Evolutionary conservation across 2,329 filamentous ascomycete genomes (phyloP).

Genomic region (Sporothrix curviconia): DNA sequence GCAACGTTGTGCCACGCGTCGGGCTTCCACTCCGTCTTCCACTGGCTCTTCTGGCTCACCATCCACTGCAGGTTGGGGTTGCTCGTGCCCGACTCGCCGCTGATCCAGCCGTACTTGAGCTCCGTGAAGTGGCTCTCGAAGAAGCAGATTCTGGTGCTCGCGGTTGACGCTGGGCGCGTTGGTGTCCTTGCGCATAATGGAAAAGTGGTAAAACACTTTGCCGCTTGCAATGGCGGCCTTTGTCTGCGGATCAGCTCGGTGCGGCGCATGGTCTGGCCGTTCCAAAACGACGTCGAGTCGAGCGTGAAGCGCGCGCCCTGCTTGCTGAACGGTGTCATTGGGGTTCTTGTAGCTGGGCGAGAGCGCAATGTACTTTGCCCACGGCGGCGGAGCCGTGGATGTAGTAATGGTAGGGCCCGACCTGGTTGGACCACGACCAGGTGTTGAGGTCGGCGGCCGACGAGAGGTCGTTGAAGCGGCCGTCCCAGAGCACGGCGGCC

Average conservation of each 20-base stretch:
- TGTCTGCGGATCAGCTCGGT: slow-evolving; percentile 68
- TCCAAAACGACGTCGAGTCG: slow-evolving; percentile 58
- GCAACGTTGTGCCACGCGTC: slow-evolving; percentile 70
- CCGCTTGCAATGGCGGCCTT: slow-evolving; percentile 57
- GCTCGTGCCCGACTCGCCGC: slow-evolving; percentile 37
- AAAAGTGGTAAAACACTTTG: slow-evolving; percentile 67
- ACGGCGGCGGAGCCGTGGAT: slow-evolving; percentile 58
- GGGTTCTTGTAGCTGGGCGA: slow-evolving; percentile 58
- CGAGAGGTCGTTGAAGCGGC: slow-evolving; percentile 55
- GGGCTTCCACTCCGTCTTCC: slow-evolving; percentile 54
- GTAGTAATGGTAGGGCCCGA: slow-evolving; percentile 68
- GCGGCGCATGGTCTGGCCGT: slow-evolving; percentile 64
- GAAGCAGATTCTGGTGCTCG: slow-evolving; percentile 59
- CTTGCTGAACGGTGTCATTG: slow-evolving; percentile 50
- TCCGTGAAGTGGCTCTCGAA: slow-evolving; percentile 70
- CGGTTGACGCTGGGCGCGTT: slow-evolving; percentile 56
- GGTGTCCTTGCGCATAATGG: slow-evolving; percentile 49
- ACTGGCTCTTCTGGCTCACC: slow-evolving; percentile 53
- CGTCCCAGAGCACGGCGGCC: slow-evolving; percentile 48
- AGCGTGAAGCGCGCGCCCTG: slow-evolving; percentile 66
- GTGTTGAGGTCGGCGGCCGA: slow-evolving; percentile 48
- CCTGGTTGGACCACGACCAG: slow-evolving; percentile 63
- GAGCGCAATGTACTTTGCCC: slow-evolving; percentile 56
- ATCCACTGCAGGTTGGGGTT: slow-evolving; percentile 58
- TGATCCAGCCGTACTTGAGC: slow-evolving; percentile 61